Percentiles rank a stretch among this genome's conserved stretches.
Conservation (phyloP, 2,329 filamentous ascomycete species). For the Phialocephala sp. region DNA sequence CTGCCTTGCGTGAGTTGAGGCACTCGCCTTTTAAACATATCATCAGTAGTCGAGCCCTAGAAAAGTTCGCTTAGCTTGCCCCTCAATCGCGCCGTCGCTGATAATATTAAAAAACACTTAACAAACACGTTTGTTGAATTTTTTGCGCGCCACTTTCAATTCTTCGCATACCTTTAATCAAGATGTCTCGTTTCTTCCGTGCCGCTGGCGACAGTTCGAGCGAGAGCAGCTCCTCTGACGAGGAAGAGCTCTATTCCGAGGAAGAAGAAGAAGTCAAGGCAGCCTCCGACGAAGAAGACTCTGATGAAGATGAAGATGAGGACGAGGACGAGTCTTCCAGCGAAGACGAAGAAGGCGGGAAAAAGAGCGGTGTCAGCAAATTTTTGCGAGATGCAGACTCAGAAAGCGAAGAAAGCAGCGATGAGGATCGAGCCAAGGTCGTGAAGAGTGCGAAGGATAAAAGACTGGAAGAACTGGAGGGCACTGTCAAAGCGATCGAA, state of each 20-base stretch:
- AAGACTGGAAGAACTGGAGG: constrained; percentile 90
- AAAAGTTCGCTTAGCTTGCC: constrained; percentile 29
- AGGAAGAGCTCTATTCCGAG: constrained; percentile 91
- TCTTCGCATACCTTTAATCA: constrained; percentile 45
- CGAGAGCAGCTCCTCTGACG: constrained; percentile 90
- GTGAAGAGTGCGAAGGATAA: constrained; percentile 99
- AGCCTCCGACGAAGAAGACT: constrained; percentile 48
- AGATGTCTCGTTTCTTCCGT: constrained; percentile 97
- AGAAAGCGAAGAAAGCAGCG: constrained; percentile 82
- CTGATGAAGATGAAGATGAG: constrained; percentile 57
- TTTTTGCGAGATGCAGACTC: constrained; percentile 79
- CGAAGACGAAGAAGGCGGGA: constrained; percentile 67
- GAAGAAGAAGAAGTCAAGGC: constrained; percentile 69
- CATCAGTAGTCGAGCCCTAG: constrained; percentile 15
- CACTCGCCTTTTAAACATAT: too few relatives aligned
- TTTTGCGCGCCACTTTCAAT: constrained; percentile 6
- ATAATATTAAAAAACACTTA: constrained; percentile 28
- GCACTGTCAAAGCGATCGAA: constrained; percentile 87
- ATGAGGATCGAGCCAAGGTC: constrained; percentile 82
- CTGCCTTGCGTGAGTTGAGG: too few relatives aligned
- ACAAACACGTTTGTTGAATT: constrained; percentile 14
- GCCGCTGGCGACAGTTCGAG: constrained; percentile 85
- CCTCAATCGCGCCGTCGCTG: constrained; percentile 19
- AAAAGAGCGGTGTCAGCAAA: constrained; percentile 73
- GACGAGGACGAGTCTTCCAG: constrained; percentile 63